Evolutionary conservation across 495 filamentous ascomycete genomes (phyloP).

Genomic region (Glarea lozoyensis): DNA sequence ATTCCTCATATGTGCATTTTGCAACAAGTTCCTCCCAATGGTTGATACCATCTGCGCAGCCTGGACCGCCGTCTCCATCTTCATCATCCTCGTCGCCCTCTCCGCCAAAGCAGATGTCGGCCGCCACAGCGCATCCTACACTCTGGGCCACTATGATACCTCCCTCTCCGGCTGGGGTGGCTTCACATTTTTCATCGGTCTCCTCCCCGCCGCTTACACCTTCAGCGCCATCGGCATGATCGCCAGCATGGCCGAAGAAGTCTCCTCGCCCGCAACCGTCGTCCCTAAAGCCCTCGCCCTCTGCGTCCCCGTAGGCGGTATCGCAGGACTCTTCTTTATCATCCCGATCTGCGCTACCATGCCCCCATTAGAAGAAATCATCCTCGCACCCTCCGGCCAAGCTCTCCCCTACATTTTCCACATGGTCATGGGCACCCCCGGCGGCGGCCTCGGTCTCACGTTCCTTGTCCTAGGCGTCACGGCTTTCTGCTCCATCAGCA

Average conservation of each 20-base stretch:
- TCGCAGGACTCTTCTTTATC: constrained; percentile 38
- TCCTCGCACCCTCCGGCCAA: constrained; percentile 30
- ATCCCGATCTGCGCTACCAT: constrained; percentile 39
- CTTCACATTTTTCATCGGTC: constrained; percentile 41
- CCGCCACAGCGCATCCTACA: constrained; percentile 33
- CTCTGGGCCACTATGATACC: constrained; percentile 34
- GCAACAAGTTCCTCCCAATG: constrained; percentile 35
- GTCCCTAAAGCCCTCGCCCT: constrained; percentile 37
- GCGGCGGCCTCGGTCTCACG: constrained; percentile 29
- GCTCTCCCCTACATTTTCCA: constrained; percentile 41
- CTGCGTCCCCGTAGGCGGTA: constrained; percentile 31
- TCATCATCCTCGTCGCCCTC: constrained; percentile 34
- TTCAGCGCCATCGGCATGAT: constrained; percentile 45
- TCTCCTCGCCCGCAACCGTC: constrained; percentile 32
- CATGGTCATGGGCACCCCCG: constrained; percentile 35
- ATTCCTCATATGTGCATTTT: constrained; percentile 34
- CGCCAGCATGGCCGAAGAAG: constrained; percentile 43
- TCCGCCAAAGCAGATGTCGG: constrained; percentile 33
- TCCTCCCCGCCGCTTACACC: constrained; percentile 41
- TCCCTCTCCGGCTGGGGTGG: constrained; percentile 29
- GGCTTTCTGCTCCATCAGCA: constrained; percentile 32
- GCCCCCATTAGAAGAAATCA: constrained; percentile 34
- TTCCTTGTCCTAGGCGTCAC: constrained; percentile 30
- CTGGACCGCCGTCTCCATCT: constrained; percentile 35
- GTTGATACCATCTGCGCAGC: constrained; percentile 43